Base-by-base conservation (phyloP, 1,284 basidiomycete species). In the Naganishia albida region DNA sequence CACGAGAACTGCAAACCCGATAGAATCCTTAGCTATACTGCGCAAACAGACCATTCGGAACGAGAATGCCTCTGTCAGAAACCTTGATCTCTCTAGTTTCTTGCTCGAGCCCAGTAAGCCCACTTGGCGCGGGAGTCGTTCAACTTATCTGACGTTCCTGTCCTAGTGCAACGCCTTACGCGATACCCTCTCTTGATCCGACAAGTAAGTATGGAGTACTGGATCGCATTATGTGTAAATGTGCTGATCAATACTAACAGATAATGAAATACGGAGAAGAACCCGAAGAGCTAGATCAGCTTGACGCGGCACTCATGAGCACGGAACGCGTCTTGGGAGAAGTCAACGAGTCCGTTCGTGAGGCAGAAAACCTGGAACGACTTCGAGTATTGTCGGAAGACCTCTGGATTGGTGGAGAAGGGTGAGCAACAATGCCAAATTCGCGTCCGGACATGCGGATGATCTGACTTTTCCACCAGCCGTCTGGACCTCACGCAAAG, bases 91-190 rank as follows among this genome's bases (percentile, higher is more conserved):
- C 7, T 91, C 91, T 1, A 91, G 90, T 70, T 97, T 93, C 78
- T 79, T 98, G 40, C 85, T 98, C 7, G 87, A 87, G 20, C 94
- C 94, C 0, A 97, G 91, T 93, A 76, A 72, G 87, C 13, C 26
- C 49, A 16, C 18, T 51, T 51, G 26, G 25, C 26, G 13, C 10
- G 15, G 51, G 7, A 18, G 23, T 23, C n/a, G 2, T 16, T 20
- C 13, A 20, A 46, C 34, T 12, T 18, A n/a, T n/a, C 38, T 64
- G 18, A 39, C 8, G 43, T 43, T 60, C 44, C 46, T 30, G 20
- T 16, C 20, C 46, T 65, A 93, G 91, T 97, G 93, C 94, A 97
- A 86, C 87, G 93, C 15, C 86, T 96, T 62, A 95, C 93, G 0
- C 83, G 91, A 66, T 97, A 96, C 75, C 93, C 93, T 0, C 82